Base-by-base conservation (phyloP, 2,329 filamentous ascomycete genomes). In the Penicillium griseofulvum region DNA sequence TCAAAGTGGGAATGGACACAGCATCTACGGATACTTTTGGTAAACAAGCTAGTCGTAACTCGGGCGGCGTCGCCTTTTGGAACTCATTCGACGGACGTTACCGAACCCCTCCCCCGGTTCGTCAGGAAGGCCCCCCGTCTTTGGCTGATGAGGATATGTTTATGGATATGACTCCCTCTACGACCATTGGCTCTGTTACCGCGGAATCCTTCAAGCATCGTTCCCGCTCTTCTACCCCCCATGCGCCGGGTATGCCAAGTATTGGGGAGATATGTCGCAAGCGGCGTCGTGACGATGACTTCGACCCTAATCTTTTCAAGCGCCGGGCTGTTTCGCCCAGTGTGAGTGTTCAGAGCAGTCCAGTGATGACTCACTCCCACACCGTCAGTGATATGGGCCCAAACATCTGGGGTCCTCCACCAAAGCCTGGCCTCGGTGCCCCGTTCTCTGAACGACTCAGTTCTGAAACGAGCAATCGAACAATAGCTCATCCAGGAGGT, bases 251-350 rank as follows among this genome's bases (percentile, higher is more conserved):
- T 37, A 56, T 73, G 59, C 61, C 87, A 0, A 87, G 83, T 0
- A 84, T 87, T 1, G 85, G 88, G 11, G 89, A 94, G 65, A 84
- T 93, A 48, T 88, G 88, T 5, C 83, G 90, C 9, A 89, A 91
- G 58, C 86, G 93, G n/a, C 84, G 91, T 22, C 83, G 91, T 53
- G 93, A 97, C 59, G 91, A 96, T 67, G 92, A 97, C 66, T 88
- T 96, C 54, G 92, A 97, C 69, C 87, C 90, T 2, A 83, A 87
- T 37, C 89, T 87, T 58, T 92, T 97, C 78, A 97, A 97, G 75
- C 84, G 93, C 16, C 85, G 93, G 41, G 93, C 93, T 24, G 93
- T 97, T 2, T 94, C 89, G 56, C 93, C 93, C 0, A 90, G 92
- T 16, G 87, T 97, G 80, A 96, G 91, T 71, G 87, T 88, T 1